phyloP scores from a whole-genome alignment of 495 filamentous ascomycete genomes.

The Trichoderma gamsii region DNA sequence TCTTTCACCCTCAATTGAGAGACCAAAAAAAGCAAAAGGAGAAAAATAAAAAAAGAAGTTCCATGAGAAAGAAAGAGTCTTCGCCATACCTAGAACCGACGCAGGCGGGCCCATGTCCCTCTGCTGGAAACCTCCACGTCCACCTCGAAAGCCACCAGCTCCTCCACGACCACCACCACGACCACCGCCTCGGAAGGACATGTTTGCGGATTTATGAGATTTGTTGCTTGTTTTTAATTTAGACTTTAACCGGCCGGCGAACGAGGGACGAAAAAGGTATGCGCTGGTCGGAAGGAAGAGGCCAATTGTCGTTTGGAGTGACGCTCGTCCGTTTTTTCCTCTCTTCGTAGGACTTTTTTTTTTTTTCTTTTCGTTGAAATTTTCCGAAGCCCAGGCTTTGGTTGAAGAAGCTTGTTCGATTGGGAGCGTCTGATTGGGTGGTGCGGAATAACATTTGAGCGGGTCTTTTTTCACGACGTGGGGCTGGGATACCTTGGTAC shows the following conservation, averaged over 20 bases:
- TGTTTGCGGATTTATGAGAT: neutral
- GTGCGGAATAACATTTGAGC: constrained; percentile 6
- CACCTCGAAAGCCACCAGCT: constrained; percentile 23
- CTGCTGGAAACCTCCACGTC: constrained; percentile 46
- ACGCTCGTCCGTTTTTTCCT: neutral
- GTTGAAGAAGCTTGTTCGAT: constrained; percentile 13
- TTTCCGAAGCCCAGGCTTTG: constrained; percentile 6
- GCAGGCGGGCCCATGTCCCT: constrained; percentile 51
- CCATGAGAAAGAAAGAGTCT: neutral
- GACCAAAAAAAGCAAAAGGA: neutral
- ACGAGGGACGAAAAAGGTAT: neutral
- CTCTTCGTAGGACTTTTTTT: constrained; percentile 5
- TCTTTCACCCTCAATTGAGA: neutral
- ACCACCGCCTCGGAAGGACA: constrained; percentile 27
- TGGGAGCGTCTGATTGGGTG: constrained; percentile 15
- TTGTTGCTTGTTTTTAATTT: neutral
- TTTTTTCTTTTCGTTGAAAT: constrained; percentile 16
- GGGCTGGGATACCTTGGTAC: neutral
- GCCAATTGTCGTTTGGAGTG: neutral
- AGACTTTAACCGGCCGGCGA: neutral
- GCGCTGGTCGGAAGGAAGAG: neutral
- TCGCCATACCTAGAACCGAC: constrained; percentile 33
- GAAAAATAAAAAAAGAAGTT: constrained; percentile 6
- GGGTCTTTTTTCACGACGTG: neutral
- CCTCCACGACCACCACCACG: constrained; percentile 27